Percentiles rank a stretch among this genome's conserved stretches.
These are phyloP conservation scores for Lathyrus sativus DNA, from an alignment of 306 rosid species.

Conservation along the genomic window DNA sequence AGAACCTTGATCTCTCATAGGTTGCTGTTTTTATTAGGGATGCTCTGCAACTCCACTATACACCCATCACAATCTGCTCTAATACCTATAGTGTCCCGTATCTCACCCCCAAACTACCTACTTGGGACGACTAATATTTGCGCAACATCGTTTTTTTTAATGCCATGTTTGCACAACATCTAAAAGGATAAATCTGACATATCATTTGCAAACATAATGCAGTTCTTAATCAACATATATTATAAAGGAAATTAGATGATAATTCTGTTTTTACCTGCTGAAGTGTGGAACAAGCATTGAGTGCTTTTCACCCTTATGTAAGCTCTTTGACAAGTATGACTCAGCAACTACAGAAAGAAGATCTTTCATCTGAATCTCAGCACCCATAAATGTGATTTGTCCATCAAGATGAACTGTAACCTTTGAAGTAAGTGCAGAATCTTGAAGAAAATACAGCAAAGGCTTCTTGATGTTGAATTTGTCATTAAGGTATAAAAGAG, in stretches of 20 bases:
- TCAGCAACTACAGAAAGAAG: constrained; percentile 71
- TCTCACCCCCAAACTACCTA: too few species aligned
- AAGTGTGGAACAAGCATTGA: constrained; percentile 71
- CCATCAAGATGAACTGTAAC: constrained; percentile 69
- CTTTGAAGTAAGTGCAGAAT: constrained; percentile 60
- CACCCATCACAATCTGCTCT: too few species aligned
- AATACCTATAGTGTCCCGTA: too few species aligned
- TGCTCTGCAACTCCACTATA: too few species aligned
- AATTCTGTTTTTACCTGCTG: constrained; percentile 53
- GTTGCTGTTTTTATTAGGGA: too few species aligned
- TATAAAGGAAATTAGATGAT: neutral
- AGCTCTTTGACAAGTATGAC: constrained; percentile 55
- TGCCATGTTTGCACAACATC: neutral
- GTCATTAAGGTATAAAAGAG: constrained; percentile 58
- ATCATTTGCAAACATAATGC: neutral
- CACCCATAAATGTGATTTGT: constrained; percentile 57
- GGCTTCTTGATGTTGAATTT: constrained; percentile 53
- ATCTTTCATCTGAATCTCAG: constrained; percentile 68
- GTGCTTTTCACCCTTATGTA: constrained; percentile 48
- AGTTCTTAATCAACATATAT: too few species aligned
- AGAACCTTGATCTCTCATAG: too few species aligned
- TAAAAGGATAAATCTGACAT: too few species aligned
- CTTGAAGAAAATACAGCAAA: constrained; percentile 58
- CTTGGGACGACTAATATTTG: too few species aligned
- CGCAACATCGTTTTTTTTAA: neutral